These are phyloP conservation scores for Cynanchum wilfordii DNA, from an alignment of 257 asterid species.

Conservation along the genomic window DNA sequence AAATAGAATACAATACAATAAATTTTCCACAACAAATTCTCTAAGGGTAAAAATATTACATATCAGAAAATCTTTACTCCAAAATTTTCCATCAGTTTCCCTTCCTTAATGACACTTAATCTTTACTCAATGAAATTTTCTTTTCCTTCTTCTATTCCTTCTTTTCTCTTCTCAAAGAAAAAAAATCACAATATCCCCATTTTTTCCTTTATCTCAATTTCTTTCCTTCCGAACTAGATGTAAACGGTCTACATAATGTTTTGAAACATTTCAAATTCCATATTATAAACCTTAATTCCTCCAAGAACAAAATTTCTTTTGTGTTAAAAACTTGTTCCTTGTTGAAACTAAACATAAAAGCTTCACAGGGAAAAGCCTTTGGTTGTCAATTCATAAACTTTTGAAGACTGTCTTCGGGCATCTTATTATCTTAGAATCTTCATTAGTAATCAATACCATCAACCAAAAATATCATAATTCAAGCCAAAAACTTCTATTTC, in stretches of 20 bases:
- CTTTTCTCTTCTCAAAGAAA: too few relatives aligned
- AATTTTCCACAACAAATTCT: too few relatives aligned
- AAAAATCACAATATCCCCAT: too few relatives aligned
- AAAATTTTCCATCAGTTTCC: too few relatives aligned
- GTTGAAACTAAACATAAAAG: background rate
- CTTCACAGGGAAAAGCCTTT: background rate
- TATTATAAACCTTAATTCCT: background rate
- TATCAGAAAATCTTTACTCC: too few relatives aligned
- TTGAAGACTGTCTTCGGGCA: background rate
- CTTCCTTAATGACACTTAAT: too few relatives aligned
- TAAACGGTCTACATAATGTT: background rate
- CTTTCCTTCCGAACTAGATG: too few relatives aligned
- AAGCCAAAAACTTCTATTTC: background rate
- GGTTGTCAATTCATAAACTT: background rate
- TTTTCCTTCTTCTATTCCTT: too few relatives aligned
- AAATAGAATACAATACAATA: too few relatives aligned
- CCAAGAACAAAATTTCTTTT: background rate
- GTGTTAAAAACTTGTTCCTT: background rate
- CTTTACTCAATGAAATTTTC: too few relatives aligned
- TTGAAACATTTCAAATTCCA: background rate
- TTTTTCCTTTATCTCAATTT: too few relatives aligned
- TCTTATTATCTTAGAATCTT: background rate
- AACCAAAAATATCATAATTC: background rate
- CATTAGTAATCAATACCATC: background rate
- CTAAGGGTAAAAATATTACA: too few relatives aligned